Evolutionary conservation across 306 rosid genomes (phyloP).

Genomic region (Senna siamea): DNA sequence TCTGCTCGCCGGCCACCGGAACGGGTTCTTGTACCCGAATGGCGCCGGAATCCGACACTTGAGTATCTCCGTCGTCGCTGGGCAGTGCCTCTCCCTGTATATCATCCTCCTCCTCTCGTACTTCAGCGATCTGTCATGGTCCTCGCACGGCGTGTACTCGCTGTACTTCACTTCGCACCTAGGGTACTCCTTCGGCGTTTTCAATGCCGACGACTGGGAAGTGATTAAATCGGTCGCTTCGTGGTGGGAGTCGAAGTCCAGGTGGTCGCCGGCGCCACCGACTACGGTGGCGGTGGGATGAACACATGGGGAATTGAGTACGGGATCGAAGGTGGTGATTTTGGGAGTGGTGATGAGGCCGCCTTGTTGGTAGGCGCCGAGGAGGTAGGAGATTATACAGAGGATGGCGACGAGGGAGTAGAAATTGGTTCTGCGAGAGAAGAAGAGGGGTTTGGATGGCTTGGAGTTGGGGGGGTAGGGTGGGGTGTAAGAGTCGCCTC

Average conservation of each 20-base stretch:
- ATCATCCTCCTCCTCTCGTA: conserved; percentile 55
- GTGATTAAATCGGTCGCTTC: background rate
- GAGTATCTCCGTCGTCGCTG: conserved; percentile 41
- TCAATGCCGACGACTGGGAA: conserved; percentile 5
- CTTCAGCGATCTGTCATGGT: conserved; percentile 53
- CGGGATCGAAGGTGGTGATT: background rate
- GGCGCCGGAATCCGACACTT: conserved; percentile 87
- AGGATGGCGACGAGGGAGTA: conserved; percentile 61
- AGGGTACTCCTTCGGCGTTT: conserved; percentile 30
- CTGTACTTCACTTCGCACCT: conserved; percentile 49
- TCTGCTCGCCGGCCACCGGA: conserved; percentile 75
- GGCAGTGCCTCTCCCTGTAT: conserved; percentile 85
- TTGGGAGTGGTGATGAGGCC: background rate
- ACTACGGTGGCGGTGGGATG: too few species aligned
- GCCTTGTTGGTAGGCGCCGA: conserved; percentile 55
- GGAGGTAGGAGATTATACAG: conserved; percentile 56
- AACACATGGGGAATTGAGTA: conserved; percentile 28
- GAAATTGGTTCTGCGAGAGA: conserved; percentile 50
- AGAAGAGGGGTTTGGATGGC: conserved; percentile 42
- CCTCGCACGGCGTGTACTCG: conserved; percentile 92
- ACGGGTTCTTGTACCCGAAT: conserved; percentile 61
- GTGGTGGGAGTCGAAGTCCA: conserved; percentile 63
- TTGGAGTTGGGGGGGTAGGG: too few species aligned
- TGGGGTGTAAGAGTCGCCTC: conserved; percentile 27
- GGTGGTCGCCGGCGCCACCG: background rate